Conservation (phyloP, 225 moss, liverwort and hornwort species). For the Neckera pumila region DNA sequence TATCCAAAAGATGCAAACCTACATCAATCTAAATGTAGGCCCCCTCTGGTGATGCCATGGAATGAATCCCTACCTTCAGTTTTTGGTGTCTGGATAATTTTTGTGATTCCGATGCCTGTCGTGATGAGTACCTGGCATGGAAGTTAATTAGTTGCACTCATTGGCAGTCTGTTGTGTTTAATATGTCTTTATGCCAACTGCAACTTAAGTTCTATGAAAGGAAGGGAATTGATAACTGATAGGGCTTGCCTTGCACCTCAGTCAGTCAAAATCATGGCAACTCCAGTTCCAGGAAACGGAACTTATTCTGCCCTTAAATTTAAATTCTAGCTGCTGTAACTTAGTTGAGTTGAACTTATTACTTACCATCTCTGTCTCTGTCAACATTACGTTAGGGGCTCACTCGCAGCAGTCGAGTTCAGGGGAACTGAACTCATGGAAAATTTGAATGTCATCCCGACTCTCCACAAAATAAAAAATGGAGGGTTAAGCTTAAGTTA, state of each 20-base stretch:
- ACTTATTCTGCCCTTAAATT: neutral
- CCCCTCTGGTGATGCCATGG: neutral
- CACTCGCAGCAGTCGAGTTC: neutral
- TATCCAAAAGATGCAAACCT: too few relatives aligned
- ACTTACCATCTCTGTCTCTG: neutral
- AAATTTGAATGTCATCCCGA: neutral
- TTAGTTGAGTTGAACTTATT: neutral
- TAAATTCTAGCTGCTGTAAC: too few relatives aligned
- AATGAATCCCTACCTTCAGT: too few relatives aligned
- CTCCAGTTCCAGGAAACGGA: too few relatives aligned
- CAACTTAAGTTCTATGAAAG: too few relatives aligned
- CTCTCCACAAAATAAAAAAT: neutral
- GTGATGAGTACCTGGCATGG: neutral
- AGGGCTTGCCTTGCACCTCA: too few relatives aligned
- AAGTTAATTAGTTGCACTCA: conserved; percentile 25
- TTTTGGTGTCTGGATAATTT: neutral
- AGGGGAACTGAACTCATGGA: neutral
- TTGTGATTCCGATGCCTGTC: neutral
- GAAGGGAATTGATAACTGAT: neutral
- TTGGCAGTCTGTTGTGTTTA: conserved; percentile 13
- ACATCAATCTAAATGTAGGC: too few relatives aligned
- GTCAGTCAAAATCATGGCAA: neutral
- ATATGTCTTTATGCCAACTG: conserved; percentile 14
- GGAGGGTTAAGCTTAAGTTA: too few relatives aligned
- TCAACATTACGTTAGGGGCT: neutral